Evolutionary conservation across 2,329 filamentous ascomycete species (phyloP), one percentile per base, ranked within the genome.

Genomic region (Didymella sp.): DNA sequence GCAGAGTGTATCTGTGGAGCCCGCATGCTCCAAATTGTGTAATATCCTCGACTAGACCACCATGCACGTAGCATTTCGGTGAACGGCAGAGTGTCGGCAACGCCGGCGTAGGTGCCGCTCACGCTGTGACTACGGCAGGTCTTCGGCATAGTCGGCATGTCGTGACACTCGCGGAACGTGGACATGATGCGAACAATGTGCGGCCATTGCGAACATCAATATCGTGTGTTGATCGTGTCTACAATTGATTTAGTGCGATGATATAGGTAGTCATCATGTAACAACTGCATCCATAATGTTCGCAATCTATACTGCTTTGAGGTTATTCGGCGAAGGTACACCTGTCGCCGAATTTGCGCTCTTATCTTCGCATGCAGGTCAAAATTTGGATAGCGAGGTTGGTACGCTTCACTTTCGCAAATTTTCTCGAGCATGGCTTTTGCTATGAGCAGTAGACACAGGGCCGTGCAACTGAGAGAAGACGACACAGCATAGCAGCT

Each of bases 81-180:
- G 21, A 45, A n/a, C 48, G 48, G 47, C 42, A 51, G n/a, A 7
- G 9, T 2, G 9, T 51, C 54, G 54, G 42, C 42, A 46, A 1
- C 22, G 37, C 19, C 46, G 42, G 17, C 33, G 17, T 28, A 4
- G 0, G 5, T 46, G 52, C 40, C 27, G 47, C 17, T 22, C 6
- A 15, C 12, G 15, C 5, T 31, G 24, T 51, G n/a, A 15, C 30
- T 13, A 4, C 42, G 54, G 47, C 54, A 37, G 2, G 15, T 2
- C 6, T 11, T 30, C 54, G 54, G 48, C 54, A 56, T 31, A 24
- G n/a, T 56, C 54, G 48, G 54, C 54, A 56, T 43, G 1, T 43
- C 17, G 35, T 27, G 30, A 37, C 24, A 41, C 13, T 22, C 2
- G 17, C 42, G 13, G 19, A 17, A 41, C 15, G 17, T 9, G 17